Evolutionary conservation across 768 basidiomycete genomes (phyloP).

Genomic region (Macrolepiota dolichaula): DNA sequence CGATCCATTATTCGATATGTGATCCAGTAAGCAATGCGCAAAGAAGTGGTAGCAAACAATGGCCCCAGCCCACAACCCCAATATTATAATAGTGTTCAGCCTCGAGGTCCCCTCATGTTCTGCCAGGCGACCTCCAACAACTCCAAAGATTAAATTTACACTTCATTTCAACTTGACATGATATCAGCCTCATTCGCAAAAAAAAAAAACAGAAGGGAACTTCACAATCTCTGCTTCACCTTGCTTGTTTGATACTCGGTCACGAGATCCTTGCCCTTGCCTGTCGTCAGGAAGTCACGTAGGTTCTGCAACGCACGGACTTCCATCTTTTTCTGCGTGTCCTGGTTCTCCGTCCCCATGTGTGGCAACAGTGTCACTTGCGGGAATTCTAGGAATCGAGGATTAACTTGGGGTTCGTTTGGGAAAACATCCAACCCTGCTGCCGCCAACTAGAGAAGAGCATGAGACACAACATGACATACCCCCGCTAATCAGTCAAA

Average conservation of each 20-base stretch:
- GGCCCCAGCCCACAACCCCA: not conserved
- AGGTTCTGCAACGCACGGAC: constrained; percentile 79
- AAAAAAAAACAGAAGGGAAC: not conserved
- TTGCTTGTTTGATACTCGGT: constrained; percentile 41
- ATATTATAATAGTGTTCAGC: constrained; percentile 7
- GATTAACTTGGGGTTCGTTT: constrained; percentile 78
- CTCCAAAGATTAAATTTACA: not conserved
- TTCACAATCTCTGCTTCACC: constrained; percentile 27
- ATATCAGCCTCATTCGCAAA: constrained; percentile 15
- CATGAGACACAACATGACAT: constrained; percentile 9
- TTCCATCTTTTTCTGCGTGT: constrained; percentile 81
- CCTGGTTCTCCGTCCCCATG: constrained; percentile 86
- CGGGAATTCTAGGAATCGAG: constrained; percentile 74
- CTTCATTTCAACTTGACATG: constrained; percentile 60
- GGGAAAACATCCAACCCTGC: constrained; percentile 88
- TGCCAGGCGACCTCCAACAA: not conserved
- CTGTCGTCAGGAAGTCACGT: constrained; percentile 61
- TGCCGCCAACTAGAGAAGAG: constrained; percentile 48
- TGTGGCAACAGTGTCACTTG: constrained; percentile 87
- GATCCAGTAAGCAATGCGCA: not conserved
- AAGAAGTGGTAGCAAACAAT: not conserved
- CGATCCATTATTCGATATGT: constrained; percentile 1
- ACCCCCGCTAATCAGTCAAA: not conserved
- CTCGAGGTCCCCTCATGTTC: constrained; percentile 22
- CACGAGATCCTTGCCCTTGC: constrained; percentile 66